Evolutionary conservation across 2,329 filamentous ascomycete genomes (phyloP).

Genomic region (Aspergillus hortae): DNA sequence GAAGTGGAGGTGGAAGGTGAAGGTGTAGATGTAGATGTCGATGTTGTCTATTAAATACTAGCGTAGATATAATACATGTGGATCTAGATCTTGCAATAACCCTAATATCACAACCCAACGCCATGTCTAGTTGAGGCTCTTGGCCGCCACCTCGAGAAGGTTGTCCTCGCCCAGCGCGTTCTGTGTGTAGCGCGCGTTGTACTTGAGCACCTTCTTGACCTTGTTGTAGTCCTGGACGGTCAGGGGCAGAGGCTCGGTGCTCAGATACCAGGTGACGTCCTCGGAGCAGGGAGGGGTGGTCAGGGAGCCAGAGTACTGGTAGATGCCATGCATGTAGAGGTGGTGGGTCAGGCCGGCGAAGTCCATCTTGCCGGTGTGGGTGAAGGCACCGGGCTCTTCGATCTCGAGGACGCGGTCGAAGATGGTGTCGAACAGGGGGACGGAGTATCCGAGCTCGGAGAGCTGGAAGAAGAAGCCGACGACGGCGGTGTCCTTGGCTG

Average conservation of each 20-base stretch:
- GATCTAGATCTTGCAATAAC: too few species aligned
- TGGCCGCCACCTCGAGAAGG: constrained; percentile 27
- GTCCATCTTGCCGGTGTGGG: constrained; percentile 38
- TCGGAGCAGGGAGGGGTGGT: constrained; percentile 63
- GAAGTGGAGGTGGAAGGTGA: constrained; percentile 37
- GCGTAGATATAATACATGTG: too few species aligned
- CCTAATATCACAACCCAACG: too few species aligned
- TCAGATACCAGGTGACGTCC: constrained; percentile 43
- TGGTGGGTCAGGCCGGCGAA: constrained; percentile 41
- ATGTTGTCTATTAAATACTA: too few species aligned
- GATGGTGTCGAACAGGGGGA: constrained; percentile 47
- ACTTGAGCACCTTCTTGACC: constrained; percentile 53
- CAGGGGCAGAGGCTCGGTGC: constrained; percentile 47
- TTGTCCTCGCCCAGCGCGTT: constrained; percentile 47
- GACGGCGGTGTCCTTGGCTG: constrained; percentile 31
- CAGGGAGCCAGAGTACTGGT: constrained; percentile 56
- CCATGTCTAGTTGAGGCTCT: background rate
- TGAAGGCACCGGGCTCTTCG: constrained; percentile 36
- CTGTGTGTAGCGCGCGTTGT: constrained; percentile 56
- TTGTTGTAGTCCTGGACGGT: constrained; percentile 48
- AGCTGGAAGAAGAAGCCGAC: constrained; percentile 43
- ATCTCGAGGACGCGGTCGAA: constrained; percentile 43
- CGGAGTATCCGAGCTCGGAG: constrained; percentile 31
- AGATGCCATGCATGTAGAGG: constrained; percentile 40
- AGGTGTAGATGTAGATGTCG: constrained; percentile 17